Percentiles rank a stretch among this genome's conserved stretches.
phyloP scores from a whole-genome alignment of 352 stramenopile species.

The Peronosclerospora sorghi region DNA sequence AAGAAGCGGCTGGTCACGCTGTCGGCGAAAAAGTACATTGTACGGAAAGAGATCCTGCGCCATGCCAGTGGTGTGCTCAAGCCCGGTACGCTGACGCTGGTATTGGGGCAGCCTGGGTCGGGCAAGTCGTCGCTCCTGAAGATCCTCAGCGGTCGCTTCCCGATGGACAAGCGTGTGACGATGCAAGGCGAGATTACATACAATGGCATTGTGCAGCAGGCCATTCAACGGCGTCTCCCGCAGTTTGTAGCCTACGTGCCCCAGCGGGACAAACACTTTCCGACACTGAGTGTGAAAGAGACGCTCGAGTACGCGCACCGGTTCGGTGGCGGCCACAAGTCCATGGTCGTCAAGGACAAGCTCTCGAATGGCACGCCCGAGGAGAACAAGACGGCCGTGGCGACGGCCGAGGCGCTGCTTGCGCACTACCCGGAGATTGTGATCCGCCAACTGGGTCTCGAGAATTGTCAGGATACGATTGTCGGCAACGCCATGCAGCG shows the following conservation, averaged over 20 bases:
- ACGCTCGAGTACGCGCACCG: constrained; percentile 53
- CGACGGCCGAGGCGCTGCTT: too few relatives aligned
- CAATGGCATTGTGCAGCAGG: constrained; percentile 12
- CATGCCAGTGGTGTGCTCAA: constrained; percentile 14
- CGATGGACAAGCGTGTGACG: constrained; percentile 8
- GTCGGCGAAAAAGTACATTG: constrained; percentile 20
- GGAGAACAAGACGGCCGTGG: too few relatives aligned
- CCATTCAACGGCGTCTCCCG: constrained; percentile 8
- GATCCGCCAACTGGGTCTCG: constrained; percentile 28
- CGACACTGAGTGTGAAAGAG: constrained; percentile 17
- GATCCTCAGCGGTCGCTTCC: constrained; percentile 14
- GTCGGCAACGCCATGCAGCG: constrained; percentile 44
- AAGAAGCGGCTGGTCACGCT: constrained; percentile 17
- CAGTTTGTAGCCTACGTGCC: constrained; percentile 22
- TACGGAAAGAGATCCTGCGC: constrained; percentile 24
- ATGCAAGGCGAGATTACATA: constrained; percentile 18
- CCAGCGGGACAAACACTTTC: constrained; percentile 19
- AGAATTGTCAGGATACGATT: constrained; percentile 40
- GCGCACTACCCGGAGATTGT: constrained; percentile 37
- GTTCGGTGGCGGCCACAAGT: constrained; percentile 34
- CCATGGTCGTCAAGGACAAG: constrained; percentile 23
- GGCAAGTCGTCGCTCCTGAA: constrained; percentile 17
- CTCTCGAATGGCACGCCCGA: constrained; percentile 26
- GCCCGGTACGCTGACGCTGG: constrained; percentile 21
- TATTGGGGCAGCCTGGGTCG: constrained; percentile 20